phyloP scores from a whole-genome alignment of 805 yeast species.

The Wickerhamiella shivajii region DNA sequence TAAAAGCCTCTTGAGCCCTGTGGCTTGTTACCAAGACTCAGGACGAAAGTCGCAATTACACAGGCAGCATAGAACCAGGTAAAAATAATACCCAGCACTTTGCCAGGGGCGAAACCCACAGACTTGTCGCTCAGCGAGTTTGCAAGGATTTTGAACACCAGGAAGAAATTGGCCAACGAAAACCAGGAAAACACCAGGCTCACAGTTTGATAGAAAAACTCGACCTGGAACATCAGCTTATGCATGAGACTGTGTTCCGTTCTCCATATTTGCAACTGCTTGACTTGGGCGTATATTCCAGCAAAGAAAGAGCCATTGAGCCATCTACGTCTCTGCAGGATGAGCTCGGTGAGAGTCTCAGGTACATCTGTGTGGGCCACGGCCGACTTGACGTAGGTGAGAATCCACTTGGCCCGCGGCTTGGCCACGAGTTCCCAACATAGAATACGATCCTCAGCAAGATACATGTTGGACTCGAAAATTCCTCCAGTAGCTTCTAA shows the following conservation, averaged over 20 bases:
- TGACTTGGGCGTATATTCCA: slow-evolving; percentile 71
- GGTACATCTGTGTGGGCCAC: slow-evolving; percentile 95
- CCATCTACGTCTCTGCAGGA: slow-evolving; percentile 92
- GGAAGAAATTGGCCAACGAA: slow-evolving; percentile 74
- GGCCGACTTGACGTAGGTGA: slow-evolving; percentile 76
- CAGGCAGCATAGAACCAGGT: slow-evolving; percentile 77
- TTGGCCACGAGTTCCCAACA: slow-evolving; percentile 95
- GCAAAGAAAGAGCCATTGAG: slow-evolving; percentile 94
- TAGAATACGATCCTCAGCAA: slow-evolving; percentile 90
- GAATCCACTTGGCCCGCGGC: slow-evolving; percentile 51
- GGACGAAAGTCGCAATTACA: slow-evolving; percentile 68
- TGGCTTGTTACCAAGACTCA: slow-evolving; percentile 90
- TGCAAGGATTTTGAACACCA: slow-evolving; percentile 80
- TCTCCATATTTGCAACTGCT: slow-evolving; percentile 60
- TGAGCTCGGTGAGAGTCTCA: slow-evolving; percentile 68
- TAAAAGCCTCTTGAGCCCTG: slow-evolving; percentile 76
- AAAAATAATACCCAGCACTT: slow-evolving; percentile 59
- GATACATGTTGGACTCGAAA: slow-evolving; percentile 89
- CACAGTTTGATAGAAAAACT: slow-evolving; percentile 63
- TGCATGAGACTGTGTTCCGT: slow-evolving; percentile 56
- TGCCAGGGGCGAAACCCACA: slow-evolving; percentile 57
- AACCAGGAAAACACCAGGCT: slow-evolving; percentile 81
- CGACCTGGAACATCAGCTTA: slow-evolving; percentile 58
- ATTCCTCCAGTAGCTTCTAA: slow-evolving; percentile 64
- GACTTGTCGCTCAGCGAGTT: slow-evolving; percentile 53